phyloP scores from a whole-genome alignment of 441 rosid genomes.

The Bocquillonia castaneifolia region DNA sequence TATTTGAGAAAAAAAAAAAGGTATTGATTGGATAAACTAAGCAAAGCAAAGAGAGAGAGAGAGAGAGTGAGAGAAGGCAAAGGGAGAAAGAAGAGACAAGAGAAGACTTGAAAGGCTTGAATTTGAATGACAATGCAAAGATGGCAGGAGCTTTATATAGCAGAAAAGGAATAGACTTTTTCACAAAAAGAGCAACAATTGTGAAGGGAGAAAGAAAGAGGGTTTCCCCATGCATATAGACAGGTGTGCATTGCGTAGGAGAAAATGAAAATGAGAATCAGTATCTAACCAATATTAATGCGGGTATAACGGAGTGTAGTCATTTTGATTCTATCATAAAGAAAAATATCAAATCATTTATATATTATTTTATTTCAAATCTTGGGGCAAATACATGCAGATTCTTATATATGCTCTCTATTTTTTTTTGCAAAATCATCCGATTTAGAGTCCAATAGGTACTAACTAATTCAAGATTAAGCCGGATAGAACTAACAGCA shows the following conservation, averaged over 20 bases:
- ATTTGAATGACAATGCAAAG: slow-evolving; percentile 29
- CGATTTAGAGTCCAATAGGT: no score
- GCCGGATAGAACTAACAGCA: no score
- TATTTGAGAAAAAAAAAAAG: slow-evolving; percentile 15
- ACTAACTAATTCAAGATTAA: no score
- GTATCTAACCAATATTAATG: slow-evolving; percentile 14
- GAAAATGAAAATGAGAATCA: slow-evolving; percentile 8
- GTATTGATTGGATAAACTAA: no score
- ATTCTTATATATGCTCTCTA: background rate
- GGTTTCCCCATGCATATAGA: background rate
- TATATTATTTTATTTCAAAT: background rate
- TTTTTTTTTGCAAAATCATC: background rate
- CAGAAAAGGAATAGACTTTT: slow-evolving; percentile 19
- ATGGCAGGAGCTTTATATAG: slow-evolving; percentile 42
- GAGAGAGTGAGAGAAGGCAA: slow-evolving; percentile 1
- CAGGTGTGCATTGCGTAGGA: slow-evolving; percentile 5
- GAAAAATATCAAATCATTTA: background rate
- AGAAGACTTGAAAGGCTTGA: background rate
- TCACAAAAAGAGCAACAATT: slow-evolving; percentile 7
- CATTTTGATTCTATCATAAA: slow-evolving; percentile 31
- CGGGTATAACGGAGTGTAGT: slow-evolving; percentile 10
- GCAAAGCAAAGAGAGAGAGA: background rate
- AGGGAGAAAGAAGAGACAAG: background rate
- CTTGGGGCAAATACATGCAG: background rate
- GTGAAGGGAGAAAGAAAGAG: background rate